Percentiles rank a stretch among this genome's conserved stretches.
Conservation (phyloP, 306 rosid species). For the Rosa chinensis region DNA sequence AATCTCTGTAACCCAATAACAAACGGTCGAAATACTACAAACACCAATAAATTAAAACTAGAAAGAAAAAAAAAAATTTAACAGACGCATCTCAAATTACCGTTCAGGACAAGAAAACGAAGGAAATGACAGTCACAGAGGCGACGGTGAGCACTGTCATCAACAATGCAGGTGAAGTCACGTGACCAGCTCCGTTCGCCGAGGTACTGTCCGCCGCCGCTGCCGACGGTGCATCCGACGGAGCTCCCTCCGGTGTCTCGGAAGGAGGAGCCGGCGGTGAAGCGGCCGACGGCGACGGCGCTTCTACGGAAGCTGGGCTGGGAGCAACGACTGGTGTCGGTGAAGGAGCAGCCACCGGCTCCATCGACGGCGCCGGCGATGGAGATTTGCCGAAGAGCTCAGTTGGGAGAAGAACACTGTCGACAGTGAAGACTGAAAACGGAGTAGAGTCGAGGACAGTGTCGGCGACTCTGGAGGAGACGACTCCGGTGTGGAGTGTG, state of each 20-base stretch:
- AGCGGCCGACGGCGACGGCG: slow-evolving; percentile 60
- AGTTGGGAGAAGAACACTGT: slow-evolving; percentile 60
- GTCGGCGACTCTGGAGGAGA: slow-evolving; percentile 65
- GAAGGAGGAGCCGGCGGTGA: slow-evolving; percentile 79
- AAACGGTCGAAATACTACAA: slow-evolving; percentile 20
- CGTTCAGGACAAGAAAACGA: slow-evolving; percentile 46
- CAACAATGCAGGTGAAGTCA: slow-evolving; percentile 39
- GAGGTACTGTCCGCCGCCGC: slow-evolving; percentile 50
- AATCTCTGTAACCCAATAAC: slow-evolving; percentile 34
- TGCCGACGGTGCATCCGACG: slow-evolving; percentile 50
- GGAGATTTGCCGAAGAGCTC: slow-evolving; percentile 76
- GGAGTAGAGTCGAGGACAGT: slow-evolving; percentile 78
- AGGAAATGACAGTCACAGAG: slow-evolving; percentile 39
- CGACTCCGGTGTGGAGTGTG: slow-evolving; percentile 83
- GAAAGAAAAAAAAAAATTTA: background rate
- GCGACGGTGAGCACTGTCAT: slow-evolving; percentile 31
- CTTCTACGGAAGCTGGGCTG: slow-evolving; percentile 29
- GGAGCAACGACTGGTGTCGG: slow-evolving; percentile 52
- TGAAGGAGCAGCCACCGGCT: slow-evolving; percentile 44
- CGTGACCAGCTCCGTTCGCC: slow-evolving; percentile 36
- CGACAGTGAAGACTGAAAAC: slow-evolving; percentile 60
- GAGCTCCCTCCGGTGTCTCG: slow-evolving; percentile 49
- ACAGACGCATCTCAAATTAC: slow-evolving; percentile 34
- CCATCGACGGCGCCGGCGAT: slow-evolving; percentile 70
- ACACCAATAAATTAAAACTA: background rate